Evolutionary conservation across 257 asterid genomes (phyloP), one percentile per base, ranked within the genome.

Genomic region (Solanum virginianum): DNA sequence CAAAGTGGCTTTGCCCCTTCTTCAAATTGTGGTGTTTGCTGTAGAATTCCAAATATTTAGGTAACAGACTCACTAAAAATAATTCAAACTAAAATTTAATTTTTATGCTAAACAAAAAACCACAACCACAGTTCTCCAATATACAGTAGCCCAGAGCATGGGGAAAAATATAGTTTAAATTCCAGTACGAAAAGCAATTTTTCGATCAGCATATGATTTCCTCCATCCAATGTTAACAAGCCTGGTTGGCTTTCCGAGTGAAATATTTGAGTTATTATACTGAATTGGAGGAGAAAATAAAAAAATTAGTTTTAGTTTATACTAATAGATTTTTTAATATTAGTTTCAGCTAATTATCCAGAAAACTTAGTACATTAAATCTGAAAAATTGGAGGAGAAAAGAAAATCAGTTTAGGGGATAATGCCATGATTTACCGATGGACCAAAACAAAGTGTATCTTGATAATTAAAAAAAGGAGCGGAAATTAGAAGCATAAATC

Each of bases 1-100:
- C 94, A 63, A 87, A 0, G 80, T 93, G 94, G 89, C 90, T 95
- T 32, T 9, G 70, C 24, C 99, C 99, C 85, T 90, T 93, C 88
- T 84, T 95, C 97, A 96, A 85, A 86, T 85, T 91, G 65, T 89
- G 90, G 82, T 94, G 87, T 92, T 96, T 96, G 86, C 99, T 96
- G 91, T 87, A 84, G 41, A 80, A 85, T 32, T 68, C 86, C 53
- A 26, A 24, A 41, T 45, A 24, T 51, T 70, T 45, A 87, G 82
- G 79, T 45, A 88, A 77, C 57, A 77, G 41, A 16, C 62, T 51
- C 26, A 77, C 47, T 51, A 8, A 51, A 26, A 77, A 24, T 26
- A 77, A 26, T 41, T 77, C 82, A 51, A 26, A 77, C 45, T 49
- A 77, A 1, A 45, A 49, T 77, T 51, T 77, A 51, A 3, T 77